Evolutionary conservation across 164 flowering plant genomes (phyloP).

Genomic region (Sedum album): DNA sequence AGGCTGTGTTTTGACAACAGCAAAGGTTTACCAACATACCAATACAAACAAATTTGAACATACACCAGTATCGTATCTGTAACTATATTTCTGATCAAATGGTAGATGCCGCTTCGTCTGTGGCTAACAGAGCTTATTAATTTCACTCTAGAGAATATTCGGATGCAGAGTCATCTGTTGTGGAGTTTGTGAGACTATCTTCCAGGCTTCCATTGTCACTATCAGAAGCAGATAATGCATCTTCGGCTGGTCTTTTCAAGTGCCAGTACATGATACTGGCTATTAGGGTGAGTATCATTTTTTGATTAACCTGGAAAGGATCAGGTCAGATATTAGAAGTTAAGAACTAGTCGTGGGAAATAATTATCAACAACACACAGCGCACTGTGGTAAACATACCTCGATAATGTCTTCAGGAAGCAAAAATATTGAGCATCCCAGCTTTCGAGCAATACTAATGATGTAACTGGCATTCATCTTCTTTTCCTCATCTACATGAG

Average conservation of each 20-base stretch:
- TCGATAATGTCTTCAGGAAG: conserved; percentile 88
- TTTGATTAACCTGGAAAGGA: conserved; percentile 65
- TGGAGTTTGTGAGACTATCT: conserved; percentile 21
- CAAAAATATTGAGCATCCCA: conserved; percentile 82
- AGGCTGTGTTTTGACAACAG: not conserved
- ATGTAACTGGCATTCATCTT: conserved; percentile 86
- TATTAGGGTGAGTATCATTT: conserved; percentile 84
- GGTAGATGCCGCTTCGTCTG: not conserved
- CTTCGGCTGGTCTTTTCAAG: conserved; percentile 63
- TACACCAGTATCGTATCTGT: not conserved
- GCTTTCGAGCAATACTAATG: conserved; percentile 84
- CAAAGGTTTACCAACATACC: not conserved
- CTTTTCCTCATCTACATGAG: conserved; percentile 61
- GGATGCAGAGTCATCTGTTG: conserved; percentile 67
- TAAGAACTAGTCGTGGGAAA: not conserved
- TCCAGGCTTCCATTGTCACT: conserved; percentile 54
- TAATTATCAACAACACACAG: not conserved
- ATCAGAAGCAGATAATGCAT: conserved; percentile 45
- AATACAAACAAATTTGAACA: not conserved
- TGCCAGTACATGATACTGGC: conserved; percentile 90
- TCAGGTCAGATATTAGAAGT: too few species aligned
- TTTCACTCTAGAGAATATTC: conserved; percentile 59
- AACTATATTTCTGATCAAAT: not conserved
- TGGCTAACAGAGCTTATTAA: conserved; percentile 5
- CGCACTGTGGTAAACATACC: conserved; percentile 30